Percentiles rank a stretch among this genome's conserved stretches.
Evolutionary conservation across 148 eudicot species (phyloP).

Genomic region (Rhododendron mucronatum): DNA sequence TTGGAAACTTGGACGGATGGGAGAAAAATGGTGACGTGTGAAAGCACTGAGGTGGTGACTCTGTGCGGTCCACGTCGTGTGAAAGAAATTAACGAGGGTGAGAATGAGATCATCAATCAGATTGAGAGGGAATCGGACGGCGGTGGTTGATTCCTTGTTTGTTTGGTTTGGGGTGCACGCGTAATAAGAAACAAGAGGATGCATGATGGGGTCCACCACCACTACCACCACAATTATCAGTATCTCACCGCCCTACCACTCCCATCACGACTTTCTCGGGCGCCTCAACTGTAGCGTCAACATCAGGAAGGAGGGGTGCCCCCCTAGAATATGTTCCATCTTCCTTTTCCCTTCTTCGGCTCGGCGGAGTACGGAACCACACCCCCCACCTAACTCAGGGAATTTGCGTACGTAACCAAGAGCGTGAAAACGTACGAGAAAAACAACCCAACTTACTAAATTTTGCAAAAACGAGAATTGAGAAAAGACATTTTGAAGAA

Average conservation of each 20-base stretch:
- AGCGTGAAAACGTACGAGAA: too few relatives aligned
- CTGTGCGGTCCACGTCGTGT: neutral
- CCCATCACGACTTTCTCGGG: neutral
- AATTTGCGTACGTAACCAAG: too few relatives aligned
- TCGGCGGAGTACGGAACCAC: neutral
- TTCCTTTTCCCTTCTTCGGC: neutral
- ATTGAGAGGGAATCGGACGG: neutral
- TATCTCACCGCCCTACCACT: neutral
- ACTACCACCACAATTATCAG: neutral
- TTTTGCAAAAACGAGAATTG: fast-evolving
- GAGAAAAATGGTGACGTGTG: neutral
- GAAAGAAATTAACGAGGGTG: neutral
- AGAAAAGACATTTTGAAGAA: too few relatives aligned
- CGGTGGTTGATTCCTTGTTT: neutral
- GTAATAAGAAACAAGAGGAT: neutral
- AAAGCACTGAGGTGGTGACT: slow-evolving; percentile 1
- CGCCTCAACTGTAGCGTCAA: neutral
- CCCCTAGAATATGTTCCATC: neutral
- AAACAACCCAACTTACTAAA: too few relatives aligned
- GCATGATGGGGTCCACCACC: neutral
- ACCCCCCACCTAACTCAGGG: too few relatives aligned
- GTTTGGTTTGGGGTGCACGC: neutral
- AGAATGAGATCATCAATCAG: slow-evolving; percentile 1
- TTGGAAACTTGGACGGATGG: neutral
- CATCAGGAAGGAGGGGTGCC: neutral